Base-by-base conservation (phyloP, 2,329 filamentous ascomycete species). In the Apiospora arundinis region DNA sequence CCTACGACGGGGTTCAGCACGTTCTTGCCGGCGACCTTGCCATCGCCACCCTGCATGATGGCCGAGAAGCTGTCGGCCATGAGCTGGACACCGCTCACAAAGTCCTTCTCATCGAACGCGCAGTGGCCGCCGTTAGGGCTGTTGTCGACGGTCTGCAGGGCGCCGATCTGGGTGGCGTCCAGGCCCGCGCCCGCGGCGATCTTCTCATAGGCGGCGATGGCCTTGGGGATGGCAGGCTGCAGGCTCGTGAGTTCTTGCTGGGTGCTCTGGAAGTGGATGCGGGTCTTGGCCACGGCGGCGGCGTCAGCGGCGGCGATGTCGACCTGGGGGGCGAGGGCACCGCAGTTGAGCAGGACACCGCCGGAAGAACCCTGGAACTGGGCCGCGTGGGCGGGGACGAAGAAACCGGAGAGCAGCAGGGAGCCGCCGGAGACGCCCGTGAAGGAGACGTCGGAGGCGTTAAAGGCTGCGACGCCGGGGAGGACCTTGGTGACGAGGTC, bases 261-360 rank as follows among this genome's bases (percentile, higher is more conserved):
- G 4, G 87, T 89, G 71, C 83, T 86, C 80, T 90, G 88, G 78
- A 85, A 90, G 77, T 90, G 88, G 25, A 90, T 85, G 69, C 83
- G 82, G 37, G 87, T 88, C 68, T 79, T 83, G 1, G 80, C 76
- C 70, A 86, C 78, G 40, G 87, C 82, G 0, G 81, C 82, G 0
- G 79, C 77, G 4, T 81, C 80, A 71, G 85, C 80, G 21, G 82
- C 80, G 18, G 89, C 85, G 32, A 63, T 32, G 42, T 79, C 74
- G 42, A 90, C 87, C 74, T 90, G 88, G 0, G 88, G 88, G 25
- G 80, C 75, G 72, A 90, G 77, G 2, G 78, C 88, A 66, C 88
- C 88, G 76, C 88, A 90, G 77, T 88, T 88, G 18, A 90, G 81
- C 65, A 89, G 79, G 0, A 90, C 86, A 2, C 88, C 88, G 18